Conservation (phyloP, 1,139 yeast genomes). For the Dujonia santamariae region DNA sequence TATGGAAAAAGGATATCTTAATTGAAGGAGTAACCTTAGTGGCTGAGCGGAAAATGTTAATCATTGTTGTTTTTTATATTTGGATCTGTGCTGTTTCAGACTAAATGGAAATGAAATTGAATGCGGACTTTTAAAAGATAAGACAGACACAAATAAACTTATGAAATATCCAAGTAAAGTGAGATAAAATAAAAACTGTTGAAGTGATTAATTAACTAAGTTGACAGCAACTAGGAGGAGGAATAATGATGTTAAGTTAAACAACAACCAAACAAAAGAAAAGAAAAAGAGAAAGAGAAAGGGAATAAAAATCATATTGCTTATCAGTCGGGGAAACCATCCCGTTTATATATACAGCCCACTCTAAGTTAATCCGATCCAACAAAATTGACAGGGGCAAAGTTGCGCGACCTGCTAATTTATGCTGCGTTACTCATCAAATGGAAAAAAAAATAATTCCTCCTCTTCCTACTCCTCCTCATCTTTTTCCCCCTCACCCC, state of each 20-base stretch:
- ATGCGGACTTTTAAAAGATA: background rate
- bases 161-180: background rate
- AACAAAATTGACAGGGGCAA: slow-evolving; percentile 6
- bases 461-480: too few relatives aligned
- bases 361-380: slow-evolving; percentile 7
- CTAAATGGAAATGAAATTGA: background rate
- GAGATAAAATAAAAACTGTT: background rate
- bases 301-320: slow-evolving; percentile 2
- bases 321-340: too few relatives aligned
- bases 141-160: background rate
- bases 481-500: too few relatives aligned
- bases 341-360: too few relatives aligned
- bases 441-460: too few relatives aligned
- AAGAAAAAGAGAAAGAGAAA: background rate
- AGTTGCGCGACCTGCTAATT: too few relatives aligned
- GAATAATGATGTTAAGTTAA: background rate
- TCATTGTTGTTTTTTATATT: slow-evolving; percentile 1
- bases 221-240: background rate
- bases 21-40: slow-evolving; percentile 4
- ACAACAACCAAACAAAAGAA: background rate
- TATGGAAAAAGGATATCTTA: slow-evolving; percentile 7
- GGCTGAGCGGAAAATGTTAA: slow-evolving; percentile 7
- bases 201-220: background rate
- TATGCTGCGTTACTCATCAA: too few relatives aligned
- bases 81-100: background rate